Evolutionary conservation across 2,329 filamentous ascomycete genomes (phyloP).

Genomic region (Aspergillus sp.): DNA sequence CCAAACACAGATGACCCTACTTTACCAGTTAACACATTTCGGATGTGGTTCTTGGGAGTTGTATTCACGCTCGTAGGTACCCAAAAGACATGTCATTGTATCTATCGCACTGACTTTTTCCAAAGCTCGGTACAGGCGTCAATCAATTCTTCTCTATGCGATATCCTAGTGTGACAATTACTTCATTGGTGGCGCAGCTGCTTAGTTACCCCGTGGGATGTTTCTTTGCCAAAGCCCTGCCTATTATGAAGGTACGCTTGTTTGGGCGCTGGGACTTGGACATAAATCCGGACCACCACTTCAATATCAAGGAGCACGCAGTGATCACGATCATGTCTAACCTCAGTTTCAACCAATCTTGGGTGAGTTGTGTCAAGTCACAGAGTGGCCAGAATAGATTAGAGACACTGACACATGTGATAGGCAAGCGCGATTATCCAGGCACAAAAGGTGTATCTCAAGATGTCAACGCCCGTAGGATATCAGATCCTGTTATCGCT

Average conservation of each 20-base stretch:
- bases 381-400: background rate
- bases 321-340: conserved; percentile 52
- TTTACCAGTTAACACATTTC: conserved; percentile 31
- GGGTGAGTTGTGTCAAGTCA: conserved; percentile 9
- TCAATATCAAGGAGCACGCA: conserved; percentile 52
- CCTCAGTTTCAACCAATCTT: conserved; percentile 45
- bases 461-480: conserved; percentile 37
- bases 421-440: conserved; percentile 48
- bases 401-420: conserved; percentile 16
- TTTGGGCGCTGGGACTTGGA: conserved; percentile 19
- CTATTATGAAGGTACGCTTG: conserved; percentile 33
- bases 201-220: conserved; percentile 47
- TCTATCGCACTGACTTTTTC: background rate
- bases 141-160: conserved; percentile 51
- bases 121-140: conserved; percentile 40
- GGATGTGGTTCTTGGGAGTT: conserved; percentile 48
- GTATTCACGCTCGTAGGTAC: conserved; percentile 44
- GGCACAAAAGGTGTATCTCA: conserved; percentile 41
- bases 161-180: conserved; percentile 48
- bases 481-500: conserved; percentile 41
- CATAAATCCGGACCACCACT: conserved; percentile 47
- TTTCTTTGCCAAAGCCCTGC: conserved; percentile 41
- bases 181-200: conserved; percentile 48
- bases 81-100: background rate
- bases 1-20: conserved; percentile 31